Percentiles rank a stretch among this genome's conserved stretches.
These are phyloP conservation scores for Plenodomus tracheiphilus DNA, from an alignment of 2,329 filamentous ascomycete genomes.

Conservation along the genomic window DNA sequence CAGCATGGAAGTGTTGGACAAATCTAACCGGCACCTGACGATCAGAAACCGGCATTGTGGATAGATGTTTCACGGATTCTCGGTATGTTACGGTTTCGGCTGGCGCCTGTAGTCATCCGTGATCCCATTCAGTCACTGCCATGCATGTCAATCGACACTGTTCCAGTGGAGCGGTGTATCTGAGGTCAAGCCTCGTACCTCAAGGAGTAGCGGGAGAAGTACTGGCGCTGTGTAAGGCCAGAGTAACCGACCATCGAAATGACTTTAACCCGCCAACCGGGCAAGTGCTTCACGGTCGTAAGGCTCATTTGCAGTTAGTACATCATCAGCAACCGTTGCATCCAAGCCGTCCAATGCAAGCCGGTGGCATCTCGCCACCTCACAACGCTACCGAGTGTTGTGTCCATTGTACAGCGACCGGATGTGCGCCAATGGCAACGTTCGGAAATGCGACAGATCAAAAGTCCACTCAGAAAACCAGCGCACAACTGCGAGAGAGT, in stretches of 20 bases:
- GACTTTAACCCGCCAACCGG: conserved; percentile 1
- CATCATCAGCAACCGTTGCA: neutral
- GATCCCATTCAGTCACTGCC: no score
- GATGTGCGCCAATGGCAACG: no score
- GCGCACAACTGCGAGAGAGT: neutral
- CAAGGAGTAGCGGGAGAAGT: neutral
- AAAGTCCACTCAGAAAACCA: neutral
- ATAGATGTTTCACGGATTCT: neutral
- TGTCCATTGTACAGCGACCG: no score
- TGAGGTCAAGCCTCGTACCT: no score
- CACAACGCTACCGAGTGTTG: no score
- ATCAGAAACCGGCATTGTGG: neutral
- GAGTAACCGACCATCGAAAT: neutral
- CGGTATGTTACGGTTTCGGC: neutral
- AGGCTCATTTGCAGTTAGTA: neutral
- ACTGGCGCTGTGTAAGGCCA: no score
- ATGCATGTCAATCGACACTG: no score
- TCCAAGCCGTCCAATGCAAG: neutral
- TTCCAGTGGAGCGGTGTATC: no score
- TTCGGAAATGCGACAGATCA: no score
- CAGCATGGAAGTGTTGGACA: neutral
- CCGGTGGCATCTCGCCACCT: neutral
- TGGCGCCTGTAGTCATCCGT: neutral
- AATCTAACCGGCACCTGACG: neutral
- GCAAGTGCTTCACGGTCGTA: neutral